Evolutionary conservation across 768 basidiomycete genomes (phyloP), one percentile per base, ranked within the genome.

Genomic region (Boletus rufocinnamomeus): DNA sequence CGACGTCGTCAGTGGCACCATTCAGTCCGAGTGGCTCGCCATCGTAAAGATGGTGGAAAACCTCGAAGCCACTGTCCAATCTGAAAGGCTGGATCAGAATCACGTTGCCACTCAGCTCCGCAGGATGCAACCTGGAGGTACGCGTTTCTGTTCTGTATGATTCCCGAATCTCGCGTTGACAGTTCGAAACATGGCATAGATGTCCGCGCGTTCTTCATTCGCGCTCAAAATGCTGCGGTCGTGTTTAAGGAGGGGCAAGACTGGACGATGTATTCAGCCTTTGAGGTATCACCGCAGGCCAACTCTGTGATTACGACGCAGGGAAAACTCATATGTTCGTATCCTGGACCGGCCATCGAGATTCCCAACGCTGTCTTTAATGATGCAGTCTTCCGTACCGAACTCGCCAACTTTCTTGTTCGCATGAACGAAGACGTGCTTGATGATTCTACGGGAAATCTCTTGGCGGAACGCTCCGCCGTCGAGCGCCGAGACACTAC

Each of bases 191-290:
- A 23, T 4, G 4, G 14, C 10, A 28, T 47, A 82, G 82, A 76
- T 48, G 64, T 74, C 27, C 52, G 76, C 17, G 68, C 68, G 14
- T 69, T 81, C 41, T 69, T 72, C 9, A 71, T 84, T 27, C 68
- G 70, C 10, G 72, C 74, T 2, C 82, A 83, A 56, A 84, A 84
- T 46, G 80, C 82, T 0, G 79, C 70, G n/a, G 52, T 84, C 2
- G 66, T 83, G 13, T 57, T 79, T 16, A 70, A 74, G 46, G 66
- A 65, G 52, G 34, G 58, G 13, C 25, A 59, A 58, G 67, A 25
- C 3, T 28, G 25, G 48, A 49, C 48, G 21, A 1, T 54, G 9
- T 37, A 21, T 21, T 17, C 30, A 6, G 23, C 67, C 13, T 83
- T 84, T 50, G 79, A 83, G 58, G 74, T 75, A 5, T 78, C 78